Base-by-base conservation (phyloP, 1,284 basidiomycete genomes). In the Austroboletus sp. region DNA sequence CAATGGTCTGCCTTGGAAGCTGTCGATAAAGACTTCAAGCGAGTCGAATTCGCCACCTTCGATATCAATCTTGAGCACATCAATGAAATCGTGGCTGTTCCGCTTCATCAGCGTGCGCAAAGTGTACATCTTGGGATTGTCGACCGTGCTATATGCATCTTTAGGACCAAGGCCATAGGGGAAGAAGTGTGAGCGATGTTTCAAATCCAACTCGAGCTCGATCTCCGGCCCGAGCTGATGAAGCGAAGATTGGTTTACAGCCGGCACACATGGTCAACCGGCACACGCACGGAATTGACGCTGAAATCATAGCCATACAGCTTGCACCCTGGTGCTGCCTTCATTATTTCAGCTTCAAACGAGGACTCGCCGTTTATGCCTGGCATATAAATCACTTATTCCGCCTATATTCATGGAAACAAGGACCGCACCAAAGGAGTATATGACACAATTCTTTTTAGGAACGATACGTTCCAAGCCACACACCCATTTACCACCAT, bases 231-330 rank as follows among this genome's bases (percentile, higher is more conserved):
- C 75, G 53, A 75, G 77, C 63, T 72, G 39, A 32, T 2, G 6
- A 36, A 4, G 19, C 40, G 23, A 41, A 17, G 25, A 16, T 49
- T 23, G 45, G 26, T 2, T 8, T 7, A 40, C 8, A 5, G n/a
- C 13, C 3, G 7, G 21, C 15, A 13, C 21, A 25, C 4, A 35
- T 19, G 32, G n/a, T 13, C 11, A 8, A 38, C 27, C 4, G n/a
- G 16, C 8, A 11, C 13, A 62, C 66, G 25, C 45, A 74, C 72
- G 9, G 62, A 57, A 8, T 54, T 49, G 23, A 77, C 75, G 37
- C 70, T 74, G 53, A 73, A 76, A 55, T 77, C 76, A 53, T 78
- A 78, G 30, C 76, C 75, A 57, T 68, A 78, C n/a, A 71, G 54
- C 45, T 75, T 55, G 47, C 75, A 75, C 6, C 58, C 56, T 2